Evolutionary conservation across 805 yeast species (phyloP), one percentile per base, ranked within the genome.

Genomic region (Torulaspora delbrueckii): DNA sequence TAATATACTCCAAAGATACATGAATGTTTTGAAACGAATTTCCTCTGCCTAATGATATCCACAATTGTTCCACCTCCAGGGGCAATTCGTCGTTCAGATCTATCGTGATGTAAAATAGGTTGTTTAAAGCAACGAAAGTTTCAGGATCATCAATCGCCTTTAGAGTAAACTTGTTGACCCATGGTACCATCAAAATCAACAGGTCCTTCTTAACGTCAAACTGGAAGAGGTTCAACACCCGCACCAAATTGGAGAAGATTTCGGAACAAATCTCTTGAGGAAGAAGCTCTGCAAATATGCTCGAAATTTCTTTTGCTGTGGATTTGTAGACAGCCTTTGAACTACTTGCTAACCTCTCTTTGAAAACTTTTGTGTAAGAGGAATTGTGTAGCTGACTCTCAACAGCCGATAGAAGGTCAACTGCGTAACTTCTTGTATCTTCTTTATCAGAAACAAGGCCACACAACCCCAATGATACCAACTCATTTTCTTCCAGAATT

Each of bases 11-110:
- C 58, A 87, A 66, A 16, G 88, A 84, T 1, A 78, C 81, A 37
- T 80, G 80, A 16, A 83, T 82, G 56, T 91, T 89, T n/a, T 70
- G 73, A 25, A 77, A 74, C 24, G 78, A 75, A n/a, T 77, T 75
- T 4, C 84, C 86, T 40, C 77, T 79, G 1, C 95, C 96, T n/a
- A 93, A 70, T 0, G 97, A 91, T 4, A 86, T 88, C 99, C 99
- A 93, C 18, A 93, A 66, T 0, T 95, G 95, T 62, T 90, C 97
- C 8, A 93, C 87, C 56, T 89, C 98, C 56, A 84, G 84, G 36
- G 87, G 86, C 54, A 87, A 79, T 10, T 73, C 71, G 38, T 83
- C 82, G 42, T 90, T 79, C 55, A 83, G 86, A 47, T 79, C 79
- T 30, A 88, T 79, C 0, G 97, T 88, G 32, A 93, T 83, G 54